These are phyloP conservation scores for Aspergillus clavatus DNA, from an alignment of 2,329 filamentous ascomycete genomes.

Conservation along the genomic window DNA sequence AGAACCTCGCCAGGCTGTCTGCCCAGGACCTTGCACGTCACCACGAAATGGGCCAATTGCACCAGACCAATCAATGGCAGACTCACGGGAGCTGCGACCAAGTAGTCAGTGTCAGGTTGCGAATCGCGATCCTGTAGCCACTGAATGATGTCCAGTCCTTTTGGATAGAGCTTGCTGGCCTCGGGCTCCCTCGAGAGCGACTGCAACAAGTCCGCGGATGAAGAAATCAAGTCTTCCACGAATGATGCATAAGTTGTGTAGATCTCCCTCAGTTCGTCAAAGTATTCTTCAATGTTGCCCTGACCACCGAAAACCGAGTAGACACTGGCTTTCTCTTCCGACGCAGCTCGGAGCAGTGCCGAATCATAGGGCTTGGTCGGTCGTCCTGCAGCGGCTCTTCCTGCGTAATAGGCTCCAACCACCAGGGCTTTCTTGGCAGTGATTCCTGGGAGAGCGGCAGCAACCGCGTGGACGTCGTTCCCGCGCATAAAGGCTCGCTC, in stretches of 20 bases:
- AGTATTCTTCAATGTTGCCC: conserved; percentile 99
- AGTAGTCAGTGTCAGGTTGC: conserved; percentile 89
- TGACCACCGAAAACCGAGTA: conserved; percentile 97
- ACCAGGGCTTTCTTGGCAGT: conserved; percentile 87
- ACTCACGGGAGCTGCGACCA: conserved; percentile 91
- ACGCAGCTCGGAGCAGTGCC: conserved; percentile 81
- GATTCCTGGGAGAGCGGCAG: conserved; percentile 80
- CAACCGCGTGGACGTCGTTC: conserved; percentile 92
- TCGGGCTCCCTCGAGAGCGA: conserved; percentile 74
- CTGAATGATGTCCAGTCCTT: conserved; percentile 89
- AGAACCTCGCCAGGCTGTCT: conserved; percentile 84
- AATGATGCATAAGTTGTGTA: conserved; percentile 89
- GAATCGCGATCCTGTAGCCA: conserved; percentile 88
- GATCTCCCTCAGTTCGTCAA: conserved; percentile 90
- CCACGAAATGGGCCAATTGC: conserved; percentile 90
- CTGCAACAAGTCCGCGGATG: conserved; percentile 82
- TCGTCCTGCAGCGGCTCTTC: conserved; percentile 75
- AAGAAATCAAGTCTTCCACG: conserved; percentile 75
- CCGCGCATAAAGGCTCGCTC: conserved; percentile 90
- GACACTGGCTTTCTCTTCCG: conserved; percentile 75
- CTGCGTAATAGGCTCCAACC: conserved; percentile 85
- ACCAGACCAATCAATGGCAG: conserved; percentile 93
- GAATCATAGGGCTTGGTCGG: conserved; percentile 91
- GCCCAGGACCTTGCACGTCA: conserved; percentile 87
- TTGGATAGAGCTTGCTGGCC: conserved; percentile 92